Conservation (phyloP, 192 early-diverging fungal species). For the Dispira simplex region DNA sequence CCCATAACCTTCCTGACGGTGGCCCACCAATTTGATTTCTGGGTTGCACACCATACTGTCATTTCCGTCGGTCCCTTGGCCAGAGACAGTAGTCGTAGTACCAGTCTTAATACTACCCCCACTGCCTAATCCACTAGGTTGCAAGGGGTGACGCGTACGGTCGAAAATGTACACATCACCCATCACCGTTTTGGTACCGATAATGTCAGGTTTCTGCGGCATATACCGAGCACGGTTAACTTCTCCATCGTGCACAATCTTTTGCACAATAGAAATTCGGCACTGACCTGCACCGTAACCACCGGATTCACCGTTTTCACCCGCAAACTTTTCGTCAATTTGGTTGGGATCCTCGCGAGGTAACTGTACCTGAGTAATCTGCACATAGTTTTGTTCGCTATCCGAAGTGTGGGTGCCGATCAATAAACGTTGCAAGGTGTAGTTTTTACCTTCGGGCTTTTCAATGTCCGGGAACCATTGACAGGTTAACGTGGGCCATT, state of each 20-base stretch:
- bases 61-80: slow-evolving; percentile 11
- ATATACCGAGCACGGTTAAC: slow-evolving; percentile 98
- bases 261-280: slow-evolving; percentile 76
- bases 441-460: slow-evolving; percentile 80
- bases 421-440: slow-evolving; percentile 75
- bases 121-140: slow-evolving; percentile 27
- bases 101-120: background rate
- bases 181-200: slow-evolving; percentile 81
- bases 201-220: slow-evolving; percentile 88
- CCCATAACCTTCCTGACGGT: slow-evolving; percentile 89
- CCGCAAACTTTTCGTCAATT: slow-evolving; percentile 51
- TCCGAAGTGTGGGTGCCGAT: slow-evolving; percentile 95
- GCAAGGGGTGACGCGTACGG: slow-evolving; percentile 72
- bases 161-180: slow-evolving; percentile 98
- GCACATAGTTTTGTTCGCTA: slow-evolving; percentile 92
- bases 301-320: slow-evolving; percentile 62
- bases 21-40: slow-evolving; percentile 73
- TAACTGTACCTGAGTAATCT: slow-evolving; percentile 83
- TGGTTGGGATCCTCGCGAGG: slow-evolving; percentile 45
- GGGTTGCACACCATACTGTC: slow-evolving; percentile 70
- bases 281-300: slow-evolving; percentile 69
- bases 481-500: slow-evolving; percentile 94
- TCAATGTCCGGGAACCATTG: slow-evolving; percentile 97
- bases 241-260: slow-evolving; percentile 94
- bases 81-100: background rate